Evolutionary conservation across 441 rosid genomes (phyloP).

Genomic region (Metrosideros polymorpha): DNA sequence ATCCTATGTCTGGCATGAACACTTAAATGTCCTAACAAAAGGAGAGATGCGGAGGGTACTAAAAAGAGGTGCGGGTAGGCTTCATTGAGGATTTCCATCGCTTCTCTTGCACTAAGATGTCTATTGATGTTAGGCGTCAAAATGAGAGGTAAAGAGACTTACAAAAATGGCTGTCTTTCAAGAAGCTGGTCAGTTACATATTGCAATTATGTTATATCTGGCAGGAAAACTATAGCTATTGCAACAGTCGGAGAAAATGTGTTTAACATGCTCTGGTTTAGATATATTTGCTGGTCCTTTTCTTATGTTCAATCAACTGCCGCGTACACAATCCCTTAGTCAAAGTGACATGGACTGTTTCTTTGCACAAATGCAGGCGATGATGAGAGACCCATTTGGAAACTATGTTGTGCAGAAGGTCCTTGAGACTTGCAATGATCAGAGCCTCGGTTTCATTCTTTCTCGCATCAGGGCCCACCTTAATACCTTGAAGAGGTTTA

Average conservation of each 20-base stretch:
- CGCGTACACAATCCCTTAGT: not conserved
- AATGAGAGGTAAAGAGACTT: not conserved
- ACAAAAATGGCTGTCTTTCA: not conserved
- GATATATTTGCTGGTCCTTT: not conserved
- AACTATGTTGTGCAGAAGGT: constrained; percentile 97
- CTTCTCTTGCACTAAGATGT: not conserved
- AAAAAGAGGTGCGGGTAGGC: not conserved
- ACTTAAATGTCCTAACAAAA: not conserved
- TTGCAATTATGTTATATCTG: not conserved
- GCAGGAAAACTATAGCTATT: not conserved
- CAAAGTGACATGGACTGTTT: not conserved
- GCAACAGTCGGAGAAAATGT: not conserved
- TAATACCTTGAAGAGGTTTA: constrained; percentile 75
- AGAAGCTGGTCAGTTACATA: not conserved
- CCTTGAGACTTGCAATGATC: constrained; percentile 84
- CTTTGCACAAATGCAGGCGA: constrained; percentile 46
- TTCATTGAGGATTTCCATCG: not conserved
- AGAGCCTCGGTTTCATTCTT: constrained; percentile 62
- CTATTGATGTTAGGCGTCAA: not conserved
- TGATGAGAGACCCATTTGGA: constrained; percentile 98
- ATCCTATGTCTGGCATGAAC: not conserved
- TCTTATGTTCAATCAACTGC: not conserved
- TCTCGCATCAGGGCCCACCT: constrained; percentile 85
- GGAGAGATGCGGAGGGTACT: not conserved
- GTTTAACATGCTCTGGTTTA: not conserved